These are phyloP conservation scores for Trichocladium uniseriatum DNA, from an alignment of 495 filamentous ascomycete species.

Conservation along the genomic window DNA sequence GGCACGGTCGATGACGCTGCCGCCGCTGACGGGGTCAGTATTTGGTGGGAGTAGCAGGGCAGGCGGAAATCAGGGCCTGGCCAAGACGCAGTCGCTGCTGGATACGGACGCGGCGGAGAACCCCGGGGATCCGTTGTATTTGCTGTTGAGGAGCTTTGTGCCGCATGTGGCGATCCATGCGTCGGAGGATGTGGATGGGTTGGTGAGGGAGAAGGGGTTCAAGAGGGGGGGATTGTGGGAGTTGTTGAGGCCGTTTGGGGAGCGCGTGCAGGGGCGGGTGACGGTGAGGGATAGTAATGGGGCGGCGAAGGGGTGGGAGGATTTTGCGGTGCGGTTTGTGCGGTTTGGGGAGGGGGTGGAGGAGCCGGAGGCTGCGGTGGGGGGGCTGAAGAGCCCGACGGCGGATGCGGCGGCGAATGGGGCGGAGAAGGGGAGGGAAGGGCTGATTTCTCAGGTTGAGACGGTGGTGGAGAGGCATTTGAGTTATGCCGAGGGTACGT, in stretches of 20 bases:
- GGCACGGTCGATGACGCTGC: constrained; percentile 28
- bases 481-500: constrained; percentile 42
- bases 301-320: constrained; percentile 70
- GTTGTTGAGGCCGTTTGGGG: constrained; percentile 84
- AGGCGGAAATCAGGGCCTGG: background rate
- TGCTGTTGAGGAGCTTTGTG: constrained; percentile 76
- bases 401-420: constrained; percentile 22
- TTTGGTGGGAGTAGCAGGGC: constrained; percentile 26
- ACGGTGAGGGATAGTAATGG: constrained; percentile 84
- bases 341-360: constrained; percentile 53
- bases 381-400: constrained; percentile 17
- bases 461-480: constrained; percentile 45
- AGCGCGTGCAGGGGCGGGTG: constrained; percentile 76
- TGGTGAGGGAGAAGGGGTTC: constrained; percentile 81
- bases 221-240: constrained; percentile 62
- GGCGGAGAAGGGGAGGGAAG: constrained; percentile 1
- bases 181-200: constrained; percentile 70
- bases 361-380: constrained; percentile 32
- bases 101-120: constrained; percentile 40
- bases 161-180: constrained; percentile 79
- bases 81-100: constrained; percentile 32
- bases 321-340: constrained; percentile 81
- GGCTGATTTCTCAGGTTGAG: constrained; percentile 34
- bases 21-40: constrained; percentile 36
- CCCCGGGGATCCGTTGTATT: constrained; percentile 55